These are phyloP conservation scores for Pelargonium nanum DNA, from an alignment of 345 rosid species.

Conservation along the genomic window DNA sequence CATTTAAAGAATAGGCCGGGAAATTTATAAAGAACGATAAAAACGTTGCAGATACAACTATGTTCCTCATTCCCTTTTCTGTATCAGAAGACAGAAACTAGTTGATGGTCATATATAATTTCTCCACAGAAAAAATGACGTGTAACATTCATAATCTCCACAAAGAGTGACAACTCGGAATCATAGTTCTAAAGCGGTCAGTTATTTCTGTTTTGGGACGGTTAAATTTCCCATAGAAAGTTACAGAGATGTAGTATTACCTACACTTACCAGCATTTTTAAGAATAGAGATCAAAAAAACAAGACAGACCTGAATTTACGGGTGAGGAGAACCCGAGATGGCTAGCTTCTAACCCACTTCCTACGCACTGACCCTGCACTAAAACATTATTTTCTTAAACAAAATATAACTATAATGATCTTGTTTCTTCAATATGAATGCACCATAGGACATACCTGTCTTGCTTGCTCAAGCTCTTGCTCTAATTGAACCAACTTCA, in stretches of 20 bases:
- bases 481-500: constrained; percentile 31
- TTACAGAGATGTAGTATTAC: not conserved
- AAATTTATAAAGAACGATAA: too few species aligned
- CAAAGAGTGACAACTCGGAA: too few species aligned
- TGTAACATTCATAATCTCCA: not conserved
- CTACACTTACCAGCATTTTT: not conserved
- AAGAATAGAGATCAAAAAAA: not conserved
- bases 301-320: constrained; percentile 7
- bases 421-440: not conserved
- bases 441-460: not conserved
- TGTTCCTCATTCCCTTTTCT: too few species aligned
- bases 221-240: not conserved
- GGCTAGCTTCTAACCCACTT: constrained; percentile 7
- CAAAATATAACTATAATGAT: not conserved
- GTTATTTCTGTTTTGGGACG: not conserved
- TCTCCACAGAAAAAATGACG: too few species aligned
- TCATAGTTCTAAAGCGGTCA: too few species aligned
- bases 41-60: too few species aligned
- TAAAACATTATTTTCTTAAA: not conserved
- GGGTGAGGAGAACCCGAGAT: constrained; percentile 7
- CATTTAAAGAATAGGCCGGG: too few species aligned
- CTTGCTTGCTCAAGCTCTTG: constrained; percentile 35
- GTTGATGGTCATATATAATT: too few species aligned
- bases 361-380: constrained; percentile 7
- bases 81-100: too few species aligned